Evolutionary conservation across 1,284 basidiomycete species (phyloP).

Genomic region (Afroboletus lepidellus): DNA sequence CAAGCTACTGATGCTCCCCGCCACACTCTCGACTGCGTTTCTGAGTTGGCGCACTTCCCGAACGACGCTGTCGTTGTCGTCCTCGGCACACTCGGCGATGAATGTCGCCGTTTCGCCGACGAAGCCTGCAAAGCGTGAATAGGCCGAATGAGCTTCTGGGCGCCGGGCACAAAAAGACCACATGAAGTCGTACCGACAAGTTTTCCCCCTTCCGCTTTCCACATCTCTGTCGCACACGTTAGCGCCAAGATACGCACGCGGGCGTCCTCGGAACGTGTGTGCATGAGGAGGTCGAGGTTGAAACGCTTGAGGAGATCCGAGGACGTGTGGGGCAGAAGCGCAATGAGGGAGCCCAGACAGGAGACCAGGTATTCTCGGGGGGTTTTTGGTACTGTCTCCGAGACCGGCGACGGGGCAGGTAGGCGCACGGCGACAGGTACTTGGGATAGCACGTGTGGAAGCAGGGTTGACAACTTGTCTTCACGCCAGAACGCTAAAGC

Average conservation of each 20-base stretch:
- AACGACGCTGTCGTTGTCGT: slow-evolving; percentile 77
- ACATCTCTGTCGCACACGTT: slow-evolving; percentile 67
- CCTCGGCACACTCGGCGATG: slow-evolving; percentile 78
- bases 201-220: slow-evolving; percentile 76
- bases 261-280: slow-evolving; percentile 79
- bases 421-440: slow-evolving; percentile 19
- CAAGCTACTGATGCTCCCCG: slow-evolving; percentile 61
- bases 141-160: not conserved
- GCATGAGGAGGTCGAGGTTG: slow-evolving; percentile 85
- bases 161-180: too few species aligned
- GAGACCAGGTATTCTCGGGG: slow-evolving; percentile 14
- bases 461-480: slow-evolving; percentile 57
- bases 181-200: slow-evolving; percentile 54
- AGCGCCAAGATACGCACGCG: slow-evolving; percentile 70
- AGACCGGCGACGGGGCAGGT: not conserved
- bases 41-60: slow-evolving; percentile 64
- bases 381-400: slow-evolving; percentile 4
- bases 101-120: slow-evolving; percentile 80
- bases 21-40: slow-evolving; percentile 64
- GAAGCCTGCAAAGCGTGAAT: slow-evolving; percentile 47
- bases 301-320: slow-evolving; percentile 66
- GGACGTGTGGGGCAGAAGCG: slow-evolving; percentile 21
- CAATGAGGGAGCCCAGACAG: slow-evolving; percentile 22
- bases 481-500: slow-evolving; percentile 83
- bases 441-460: slow-evolving; percentile 29